These are phyloP conservation scores for Truncatella angustata DNA, from an alignment of 2,329 filamentous ascomycete species.

Conservation along the genomic window DNA sequence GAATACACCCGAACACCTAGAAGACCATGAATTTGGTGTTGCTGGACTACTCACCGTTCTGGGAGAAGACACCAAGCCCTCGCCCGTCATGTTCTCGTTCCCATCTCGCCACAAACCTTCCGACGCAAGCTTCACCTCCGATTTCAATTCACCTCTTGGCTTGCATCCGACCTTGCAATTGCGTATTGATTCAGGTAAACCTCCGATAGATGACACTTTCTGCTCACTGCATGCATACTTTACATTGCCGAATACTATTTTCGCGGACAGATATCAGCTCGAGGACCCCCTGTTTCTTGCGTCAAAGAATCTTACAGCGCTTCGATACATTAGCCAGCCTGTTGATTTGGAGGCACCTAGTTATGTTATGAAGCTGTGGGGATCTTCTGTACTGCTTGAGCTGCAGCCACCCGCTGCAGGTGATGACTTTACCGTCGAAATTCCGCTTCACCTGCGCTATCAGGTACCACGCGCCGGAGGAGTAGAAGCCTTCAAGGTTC, in stretches of 20 bases:
- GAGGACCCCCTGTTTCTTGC: conserved; percentile 71
- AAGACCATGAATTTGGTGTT: conserved; percentile 73
- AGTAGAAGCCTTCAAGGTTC: conserved; percentile 56
- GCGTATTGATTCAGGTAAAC: conserved; percentile 51
- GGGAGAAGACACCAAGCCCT: conserved; percentile 69
- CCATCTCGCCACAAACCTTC: conserved; percentile 72
- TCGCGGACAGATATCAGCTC: conserved; percentile 86
- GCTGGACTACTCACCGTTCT: conserved; percentile 77
- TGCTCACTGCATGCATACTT: conserved; percentile 79
- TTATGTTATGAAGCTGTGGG: conserved; percentile 76
- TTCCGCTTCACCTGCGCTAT: conserved; percentile 87
- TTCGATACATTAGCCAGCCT: conserved; percentile 69
- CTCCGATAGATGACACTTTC: conserved; percentile 50
- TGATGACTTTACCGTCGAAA: conserved; percentile 60
- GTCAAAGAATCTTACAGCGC: conserved; percentile 72
- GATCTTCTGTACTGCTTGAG: conserved; percentile 73
- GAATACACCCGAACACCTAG: conserved; percentile 56
- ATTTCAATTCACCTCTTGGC: conserved; percentile 70
- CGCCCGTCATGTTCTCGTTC: conserved; percentile 79
- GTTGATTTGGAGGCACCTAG: conserved; percentile 89
- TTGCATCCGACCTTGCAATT: conserved; percentile 81
- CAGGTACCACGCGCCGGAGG: conserved; percentile 60
- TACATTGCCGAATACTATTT: conserved; percentile 77
- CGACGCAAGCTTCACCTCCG: conserved; percentile 55
- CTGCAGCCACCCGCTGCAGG: conserved; percentile 54